phyloP scores from a whole-genome alignment of 179 eudicot species.

The Gypsophila paniculata region DNA sequence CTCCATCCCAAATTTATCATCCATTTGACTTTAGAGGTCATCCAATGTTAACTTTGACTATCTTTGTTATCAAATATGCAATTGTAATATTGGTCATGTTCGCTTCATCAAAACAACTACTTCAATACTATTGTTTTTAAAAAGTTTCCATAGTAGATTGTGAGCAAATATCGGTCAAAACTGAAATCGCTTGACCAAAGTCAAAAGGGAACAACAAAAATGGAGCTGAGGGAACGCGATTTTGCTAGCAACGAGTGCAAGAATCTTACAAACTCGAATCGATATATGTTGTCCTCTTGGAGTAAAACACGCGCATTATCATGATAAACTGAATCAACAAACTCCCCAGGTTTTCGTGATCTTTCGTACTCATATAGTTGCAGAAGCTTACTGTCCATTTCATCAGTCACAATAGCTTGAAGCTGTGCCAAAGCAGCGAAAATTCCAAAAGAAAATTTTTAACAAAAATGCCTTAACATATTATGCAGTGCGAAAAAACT shows the following conservation, averaged over 20 bases:
- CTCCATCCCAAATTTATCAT: background rate
- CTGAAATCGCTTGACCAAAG: background rate
- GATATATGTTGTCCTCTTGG: constrained; percentile 79
- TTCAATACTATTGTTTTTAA: no score
- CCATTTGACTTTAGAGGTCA: background rate
- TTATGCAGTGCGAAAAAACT: background rate
- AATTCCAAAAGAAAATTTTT: constrained; percentile 12
- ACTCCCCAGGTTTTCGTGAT: constrained; percentile 58
- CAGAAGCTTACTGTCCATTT: constrained; percentile 75
- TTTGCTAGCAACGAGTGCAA: constrained; percentile 4
- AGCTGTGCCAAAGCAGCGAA: constrained; percentile 45
- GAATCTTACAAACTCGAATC: constrained; percentile 73
- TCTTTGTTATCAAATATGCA: background rate
- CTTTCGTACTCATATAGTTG: constrained; percentile 83
- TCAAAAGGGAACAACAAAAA: background rate
- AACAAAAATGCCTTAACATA: background rate
- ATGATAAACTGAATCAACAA: constrained; percentile 79
- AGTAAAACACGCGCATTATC: constrained; percentile 85
- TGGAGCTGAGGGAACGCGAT: background rate
- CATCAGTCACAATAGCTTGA: constrained; percentile 83
- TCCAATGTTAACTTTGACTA: background rate
- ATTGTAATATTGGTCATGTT: no score
- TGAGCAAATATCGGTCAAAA: background rate
- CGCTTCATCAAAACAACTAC: background rate
- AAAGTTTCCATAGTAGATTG: background rate